These are phyloP conservation scores for Cryphonectria radicalis DNA, from an alignment of 2,329 filamentous ascomycete species.

Conservation along the genomic window DNA sequence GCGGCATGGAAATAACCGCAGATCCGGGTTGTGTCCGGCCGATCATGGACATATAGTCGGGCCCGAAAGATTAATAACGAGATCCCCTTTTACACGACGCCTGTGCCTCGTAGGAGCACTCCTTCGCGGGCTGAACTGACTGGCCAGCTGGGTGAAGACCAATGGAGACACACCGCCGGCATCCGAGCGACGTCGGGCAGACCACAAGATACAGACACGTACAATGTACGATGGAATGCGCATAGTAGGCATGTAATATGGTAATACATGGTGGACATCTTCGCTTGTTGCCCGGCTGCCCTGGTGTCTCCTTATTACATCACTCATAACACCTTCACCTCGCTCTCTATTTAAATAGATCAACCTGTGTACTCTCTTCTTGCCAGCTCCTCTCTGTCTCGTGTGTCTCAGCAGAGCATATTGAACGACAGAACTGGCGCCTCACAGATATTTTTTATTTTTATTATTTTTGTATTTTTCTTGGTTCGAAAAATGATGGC, in stretches of 20 bases:
- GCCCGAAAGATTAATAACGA: background rate
- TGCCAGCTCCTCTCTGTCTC: background rate
- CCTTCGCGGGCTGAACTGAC: background rate
- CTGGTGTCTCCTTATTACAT: background rate
- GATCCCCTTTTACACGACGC: background rate
- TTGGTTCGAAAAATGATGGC: background rate
- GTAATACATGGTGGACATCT: background rate
- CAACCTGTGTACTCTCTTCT: background rate
- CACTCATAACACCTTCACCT: background rate
- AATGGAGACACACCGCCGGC: background rate
- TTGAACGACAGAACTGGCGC: background rate
- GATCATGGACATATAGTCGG: background rate
- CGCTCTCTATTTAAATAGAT: background rate
- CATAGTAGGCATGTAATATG: background rate
- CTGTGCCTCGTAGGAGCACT: background rate
- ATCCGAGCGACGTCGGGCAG: background rate
- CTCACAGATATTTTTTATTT: no score
- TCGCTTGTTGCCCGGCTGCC: background rate
- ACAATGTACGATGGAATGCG: background rate
- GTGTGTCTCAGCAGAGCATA: background rate
- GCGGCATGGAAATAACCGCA: background rate
- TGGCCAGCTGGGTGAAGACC: background rate
- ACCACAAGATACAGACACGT: background rate
- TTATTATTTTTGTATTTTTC: no score
- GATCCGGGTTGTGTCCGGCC: background rate